Conservation (phyloP, 2,329 filamentous ascomycete genomes). For the Dactylellina sp. region DNA sequence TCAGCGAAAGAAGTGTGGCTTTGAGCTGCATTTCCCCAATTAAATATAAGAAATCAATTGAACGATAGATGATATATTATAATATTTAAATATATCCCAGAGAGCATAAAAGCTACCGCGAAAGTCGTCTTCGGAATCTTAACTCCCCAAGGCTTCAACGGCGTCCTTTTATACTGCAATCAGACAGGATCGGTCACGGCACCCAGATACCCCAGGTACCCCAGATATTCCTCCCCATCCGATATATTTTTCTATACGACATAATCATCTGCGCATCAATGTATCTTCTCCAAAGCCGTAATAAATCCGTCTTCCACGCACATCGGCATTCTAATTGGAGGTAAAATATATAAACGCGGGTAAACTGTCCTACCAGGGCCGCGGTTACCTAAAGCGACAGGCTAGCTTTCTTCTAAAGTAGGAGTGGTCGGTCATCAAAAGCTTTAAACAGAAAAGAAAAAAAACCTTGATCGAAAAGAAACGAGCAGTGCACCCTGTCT, state of each 20-base stretch:
- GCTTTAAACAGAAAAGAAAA: neutral
- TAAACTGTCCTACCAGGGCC: constrained; percentile 26
- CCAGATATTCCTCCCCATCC: neutral
- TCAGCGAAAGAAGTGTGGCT: constrained; percentile 10
- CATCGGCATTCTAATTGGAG: constrained; percentile 23
- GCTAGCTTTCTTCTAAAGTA: too few species aligned
- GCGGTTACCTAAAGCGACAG: constrained; percentile 1
- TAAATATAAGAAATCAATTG: constrained; percentile 9
- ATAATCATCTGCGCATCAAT: neutral
- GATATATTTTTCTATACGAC: neutral
- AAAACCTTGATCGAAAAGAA: too few species aligned
- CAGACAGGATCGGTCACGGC: neutral
- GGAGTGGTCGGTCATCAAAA: too few species aligned
- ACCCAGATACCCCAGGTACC: too few species aligned
- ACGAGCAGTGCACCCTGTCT: too few species aligned
- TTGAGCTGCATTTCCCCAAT: constrained; percentile 13
- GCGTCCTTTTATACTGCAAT: neutral
- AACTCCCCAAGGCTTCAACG: too few species aligned
- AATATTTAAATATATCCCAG: too few species aligned
- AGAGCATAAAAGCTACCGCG: too few species aligned
- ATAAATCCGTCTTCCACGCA: constrained; percentile 9
- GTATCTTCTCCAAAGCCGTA: neutral
- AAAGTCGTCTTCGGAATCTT: too few species aligned
- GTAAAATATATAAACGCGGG: constrained; percentile 28
- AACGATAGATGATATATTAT: too few species aligned